These are phyloP conservation scores for Conringia planisiliqua DNA, from an alignment of 345 rosid species.

Conservation along the genomic window DNA sequence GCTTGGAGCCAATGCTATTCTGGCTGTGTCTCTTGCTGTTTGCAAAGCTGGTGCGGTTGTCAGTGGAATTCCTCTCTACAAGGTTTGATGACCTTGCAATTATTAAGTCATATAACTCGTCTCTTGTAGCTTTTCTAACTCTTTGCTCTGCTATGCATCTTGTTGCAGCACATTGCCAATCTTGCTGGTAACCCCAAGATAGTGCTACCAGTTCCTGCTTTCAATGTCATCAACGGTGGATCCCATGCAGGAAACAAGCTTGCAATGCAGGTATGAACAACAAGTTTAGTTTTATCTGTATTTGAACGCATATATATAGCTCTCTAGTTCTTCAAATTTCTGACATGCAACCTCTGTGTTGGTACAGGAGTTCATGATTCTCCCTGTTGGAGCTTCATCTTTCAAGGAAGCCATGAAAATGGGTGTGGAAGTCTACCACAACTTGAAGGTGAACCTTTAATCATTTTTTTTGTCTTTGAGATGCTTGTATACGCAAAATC, in stretches of 20 bases:
- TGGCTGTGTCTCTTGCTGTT: slow-evolving; percentile 90
- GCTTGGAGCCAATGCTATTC: slow-evolving; percentile 97
- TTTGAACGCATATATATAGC: background rate
- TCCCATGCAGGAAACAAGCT: slow-evolving; percentile 97
- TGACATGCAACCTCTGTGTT: background rate
- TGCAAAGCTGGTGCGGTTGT: slow-evolving; percentile 88
- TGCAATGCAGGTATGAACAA: slow-evolving; percentile 71
- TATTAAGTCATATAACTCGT: background rate
- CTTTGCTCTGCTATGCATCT: background rate
- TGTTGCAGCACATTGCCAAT: slow-evolving; percentile 56
- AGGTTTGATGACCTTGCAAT: slow-evolving; percentile 39
- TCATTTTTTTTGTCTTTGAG: background rate
- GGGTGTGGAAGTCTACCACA: slow-evolving; percentile 97
- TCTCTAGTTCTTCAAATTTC: background rate
- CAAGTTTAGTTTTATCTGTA: background rate
- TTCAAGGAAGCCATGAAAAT: slow-evolving; percentile 97
- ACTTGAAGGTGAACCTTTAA: slow-evolving; percentile 60
- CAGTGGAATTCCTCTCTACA: slow-evolving; percentile 68
- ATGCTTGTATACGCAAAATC: background rate
- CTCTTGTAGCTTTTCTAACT: background rate
- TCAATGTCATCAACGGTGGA: slow-evolving; percentile 95
- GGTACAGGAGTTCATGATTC: slow-evolving; percentile 90
- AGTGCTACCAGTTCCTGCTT: slow-evolving; percentile 91
- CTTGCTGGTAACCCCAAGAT: slow-evolving; percentile 77
- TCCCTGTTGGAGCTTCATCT: slow-evolving; percentile 84